Evolutionary conservation across 805 yeast genomes (phyloP), one percentile per base, ranked within the genome.

Genomic region (Komagataella phaffii): DNA sequence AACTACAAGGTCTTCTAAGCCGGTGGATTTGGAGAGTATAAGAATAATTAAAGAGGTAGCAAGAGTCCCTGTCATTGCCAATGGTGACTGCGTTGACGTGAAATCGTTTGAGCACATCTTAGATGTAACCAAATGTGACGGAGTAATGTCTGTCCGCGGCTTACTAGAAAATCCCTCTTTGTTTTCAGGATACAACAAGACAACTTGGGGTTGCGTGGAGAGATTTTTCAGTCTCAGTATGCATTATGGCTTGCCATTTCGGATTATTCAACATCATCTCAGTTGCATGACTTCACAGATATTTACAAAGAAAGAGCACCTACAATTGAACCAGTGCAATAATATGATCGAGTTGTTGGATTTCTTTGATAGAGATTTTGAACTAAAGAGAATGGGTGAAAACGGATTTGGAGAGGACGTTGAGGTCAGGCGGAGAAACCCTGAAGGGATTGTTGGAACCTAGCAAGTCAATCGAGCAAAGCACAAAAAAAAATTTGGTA

Each of bases 121-220:
- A 0, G 68, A 75, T 10, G 63, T 63, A 50, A 89, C 98, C 0
- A 84, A 85, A 1, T 88, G 80, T 45, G 93, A 88, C 62, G 99
- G 98, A 6, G 85, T 93, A 6, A 93, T 93, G 99, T 84, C 97
- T 2, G 99, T 87, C 1, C 70, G 99, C 55, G 99, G 99, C 0
- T 71, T 88, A 2, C 68, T 93, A 50, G 71, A 77, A 24, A 93
- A 93, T 63, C 99, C 99, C 0, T 95, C 90, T 0, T 60, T 93
- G 56, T 93, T 93, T 67, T 77, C 85, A 1, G 96, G 95, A 0
- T 77, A 65, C 60, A 69, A 70, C 0, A 71, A 68, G 50, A 83
- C 96, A 2, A 96, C 98, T 2, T 93, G 98, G 97, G 79, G 83
- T 6, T 91, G 95, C 6, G 69, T 93, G 5, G 99, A 93, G 64